phyloP scores from a whole-genome alignment of 495 filamentous ascomycete genomes.

The Tuber indicum region DNA sequence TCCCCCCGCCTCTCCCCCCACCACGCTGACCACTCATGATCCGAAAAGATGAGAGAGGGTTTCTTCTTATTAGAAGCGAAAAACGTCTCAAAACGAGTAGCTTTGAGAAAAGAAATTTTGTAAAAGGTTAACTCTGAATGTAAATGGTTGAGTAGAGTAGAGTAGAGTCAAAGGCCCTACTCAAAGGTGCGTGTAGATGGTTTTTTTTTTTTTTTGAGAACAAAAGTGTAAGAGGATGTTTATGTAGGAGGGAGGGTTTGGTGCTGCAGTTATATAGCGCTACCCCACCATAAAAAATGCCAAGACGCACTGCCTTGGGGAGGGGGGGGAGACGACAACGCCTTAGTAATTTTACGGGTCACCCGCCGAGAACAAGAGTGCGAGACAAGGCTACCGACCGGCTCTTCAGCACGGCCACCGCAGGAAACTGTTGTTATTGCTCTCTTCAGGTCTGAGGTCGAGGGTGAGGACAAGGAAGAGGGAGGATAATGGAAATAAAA shows the following conservation, averaged over 20 bases:
- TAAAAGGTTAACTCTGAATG: neutral
- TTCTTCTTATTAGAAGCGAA: neutral
- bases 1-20: neutral
- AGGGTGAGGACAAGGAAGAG: neutral
- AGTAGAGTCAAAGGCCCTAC: neutral
- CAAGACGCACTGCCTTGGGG: neutral
- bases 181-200: neutral
- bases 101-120: neutral
- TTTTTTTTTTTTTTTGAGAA: neutral
- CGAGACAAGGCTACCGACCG: neutral
- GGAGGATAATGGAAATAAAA: neutral
- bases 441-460: neutral
- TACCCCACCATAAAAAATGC: neutral
- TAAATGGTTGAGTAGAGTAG: neutral
- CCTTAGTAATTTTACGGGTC: neutral
- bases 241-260: neutral
- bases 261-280: neutral
- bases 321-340: neutral
- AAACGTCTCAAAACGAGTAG: neutral
- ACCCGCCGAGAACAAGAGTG: neutral
- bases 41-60: neutral
- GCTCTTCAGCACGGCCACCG: neutral
- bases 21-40: constrained; percentile 6
- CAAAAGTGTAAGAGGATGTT: neutral
- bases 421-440: neutral